A percentile compares a stretch with the other conserved stretches of the same genome.
Conservation (phyloP, 2,329 filamentous ascomycete species). For the Botrytis cinerea region DNA sequence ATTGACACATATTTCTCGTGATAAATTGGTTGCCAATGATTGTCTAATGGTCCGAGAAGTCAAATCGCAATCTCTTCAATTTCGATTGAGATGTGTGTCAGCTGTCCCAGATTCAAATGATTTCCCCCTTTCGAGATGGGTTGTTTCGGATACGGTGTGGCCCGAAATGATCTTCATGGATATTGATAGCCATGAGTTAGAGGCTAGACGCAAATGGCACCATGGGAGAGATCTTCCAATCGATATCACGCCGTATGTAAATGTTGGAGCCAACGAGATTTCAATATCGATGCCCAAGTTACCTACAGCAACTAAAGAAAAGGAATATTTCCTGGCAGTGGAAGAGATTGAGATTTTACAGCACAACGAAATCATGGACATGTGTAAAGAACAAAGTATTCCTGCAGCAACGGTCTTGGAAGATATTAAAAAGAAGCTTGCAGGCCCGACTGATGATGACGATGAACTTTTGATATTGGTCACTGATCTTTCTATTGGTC, state of each 20-base stretch:
- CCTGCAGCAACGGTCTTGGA: constrained; percentile 53
- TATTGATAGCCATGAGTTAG: constrained; percentile 60
- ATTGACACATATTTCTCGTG: constrained; percentile 34
- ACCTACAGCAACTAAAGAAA: constrained; percentile 41
- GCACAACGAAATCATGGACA: constrained; percentile 48
- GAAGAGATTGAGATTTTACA: constrained; percentile 65
- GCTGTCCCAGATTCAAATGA: constrained; percentile 38
- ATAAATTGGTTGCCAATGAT: constrained; percentile 29
- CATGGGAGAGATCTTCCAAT: constrained; percentile 75
- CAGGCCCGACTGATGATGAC: constrained; percentile 43
- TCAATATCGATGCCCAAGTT: constrained; percentile 33
- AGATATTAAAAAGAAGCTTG: constrained; percentile 58
- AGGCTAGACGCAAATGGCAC: constrained; percentile 66
- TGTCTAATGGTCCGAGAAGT: constrained; percentile 42
- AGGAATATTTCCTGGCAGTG: constrained; percentile 65
- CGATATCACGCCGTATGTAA: constrained; percentile 63
- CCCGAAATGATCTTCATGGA: constrained; percentile 68
- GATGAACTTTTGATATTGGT: constrained; percentile 63
- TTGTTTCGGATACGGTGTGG: constrained; percentile 66
- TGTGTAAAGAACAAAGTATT: constrained; percentile 46
- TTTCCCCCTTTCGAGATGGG: constrained; percentile 55
- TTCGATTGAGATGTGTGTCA: constrained; percentile 68
- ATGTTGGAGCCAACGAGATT: constrained; percentile 29
- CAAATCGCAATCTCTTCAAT: constrained; percentile 57
- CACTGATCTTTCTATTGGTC: constrained; percentile 59